Evolutionary conservation across 208 protist genomes (phyloP).

Genomic region (Trypanosoma platydactyli): DNA sequence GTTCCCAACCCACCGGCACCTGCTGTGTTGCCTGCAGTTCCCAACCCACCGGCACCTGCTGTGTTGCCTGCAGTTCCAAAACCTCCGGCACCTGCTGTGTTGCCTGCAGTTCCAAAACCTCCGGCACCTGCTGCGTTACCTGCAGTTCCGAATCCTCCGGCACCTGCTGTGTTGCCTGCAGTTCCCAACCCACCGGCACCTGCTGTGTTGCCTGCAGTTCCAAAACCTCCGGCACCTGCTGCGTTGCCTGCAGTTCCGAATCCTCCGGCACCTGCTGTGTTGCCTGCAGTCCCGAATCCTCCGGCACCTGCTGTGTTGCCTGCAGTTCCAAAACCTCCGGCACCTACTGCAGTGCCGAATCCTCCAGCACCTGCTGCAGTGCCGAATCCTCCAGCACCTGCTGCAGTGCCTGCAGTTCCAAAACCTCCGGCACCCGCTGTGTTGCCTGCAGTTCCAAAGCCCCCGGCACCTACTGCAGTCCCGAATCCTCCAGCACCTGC

Average conservation of each 20-base stretch:
- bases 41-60: slow-evolving; percentile 8
- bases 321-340: slow-evolving; percentile 11
- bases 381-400: too few species aligned
- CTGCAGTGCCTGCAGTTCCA: too few species aligned
- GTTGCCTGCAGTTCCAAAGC: too few species aligned
- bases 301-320: slow-evolving; percentile 5
- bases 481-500: slow-evolving; percentile 25
- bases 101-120: background rate
- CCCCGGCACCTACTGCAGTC: background rate
- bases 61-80: slow-evolving; percentile 5
- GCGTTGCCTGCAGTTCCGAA: slow-evolving; percentile 21
- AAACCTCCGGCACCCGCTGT: too few species aligned
- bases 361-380: slow-evolving; percentile 10
- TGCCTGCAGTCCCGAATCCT: slow-evolving; percentile 31
- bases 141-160: slow-evolving; percentile 27
- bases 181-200: slow-evolving; percentile 19
- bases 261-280: slow-evolving; percentile 28
- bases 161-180: slow-evolving; percentile 5
- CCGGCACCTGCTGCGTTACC: background rate
- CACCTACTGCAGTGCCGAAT: slow-evolving; percentile 6
- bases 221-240: slow-evolving; percentile 24
- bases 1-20: slow-evolving; percentile 35
- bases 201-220: slow-evolving; percentile 10
- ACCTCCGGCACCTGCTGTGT: slow-evolving; percentile 7
- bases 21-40: background rate